These are phyloP conservation scores for Graphiopsis chlorocephala DNA, from an alignment of 2,329 filamentous ascomycete species.

Conservation along the genomic window DNA sequence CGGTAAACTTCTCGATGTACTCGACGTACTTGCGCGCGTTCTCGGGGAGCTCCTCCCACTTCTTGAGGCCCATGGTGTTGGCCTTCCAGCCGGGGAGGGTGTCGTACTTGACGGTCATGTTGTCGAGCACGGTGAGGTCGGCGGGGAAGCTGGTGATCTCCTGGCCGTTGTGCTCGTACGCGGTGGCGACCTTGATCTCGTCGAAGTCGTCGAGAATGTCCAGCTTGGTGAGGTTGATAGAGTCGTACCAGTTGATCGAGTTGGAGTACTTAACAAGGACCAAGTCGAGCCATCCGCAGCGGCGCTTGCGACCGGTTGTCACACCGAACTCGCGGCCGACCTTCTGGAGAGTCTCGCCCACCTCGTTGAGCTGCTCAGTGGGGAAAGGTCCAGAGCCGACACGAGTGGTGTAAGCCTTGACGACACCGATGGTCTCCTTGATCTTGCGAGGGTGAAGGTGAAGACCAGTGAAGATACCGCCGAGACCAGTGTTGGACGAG, in stretches of 20 bases:
- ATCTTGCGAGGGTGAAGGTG: conserved; percentile 61
- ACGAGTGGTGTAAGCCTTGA: conserved; percentile 65
- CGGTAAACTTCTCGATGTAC: conserved; percentile 65
- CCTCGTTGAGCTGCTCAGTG: conserved; percentile 60
- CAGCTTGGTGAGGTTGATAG: conserved; percentile 64
- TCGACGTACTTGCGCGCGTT: conserved; percentile 65
- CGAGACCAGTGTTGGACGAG: conserved; percentile 58
- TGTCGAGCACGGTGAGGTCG: conserved; percentile 56
- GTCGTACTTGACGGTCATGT: conserved; percentile 64
- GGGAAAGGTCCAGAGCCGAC: conserved; percentile 62
- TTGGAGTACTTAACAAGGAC: conserved; percentile 66
- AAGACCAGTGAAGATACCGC: conserved; percentile 63
- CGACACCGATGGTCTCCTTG: conserved; percentile 61
- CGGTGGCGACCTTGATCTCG: conserved; percentile 70
- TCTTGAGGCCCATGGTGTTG: conserved; percentile 58
- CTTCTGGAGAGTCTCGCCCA: conserved; percentile 56
- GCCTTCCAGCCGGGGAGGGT: conserved; percentile 69
- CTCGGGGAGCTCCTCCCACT: conserved; percentile 61
- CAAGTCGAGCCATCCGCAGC: conserved; percentile 66
- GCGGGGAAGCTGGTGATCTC: conserved; percentile 63
- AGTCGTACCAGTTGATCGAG: conserved; percentile 65
- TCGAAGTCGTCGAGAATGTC: conserved; percentile 72
- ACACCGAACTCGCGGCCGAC: conserved; percentile 57
- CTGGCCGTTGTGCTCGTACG: conserved; percentile 61
- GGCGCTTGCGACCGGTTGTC: conserved; percentile 58